phyloP scores from a whole-genome alignment of 2,329 filamentous ascomycete genomes.

The Arachnomyces sp. region DNA sequence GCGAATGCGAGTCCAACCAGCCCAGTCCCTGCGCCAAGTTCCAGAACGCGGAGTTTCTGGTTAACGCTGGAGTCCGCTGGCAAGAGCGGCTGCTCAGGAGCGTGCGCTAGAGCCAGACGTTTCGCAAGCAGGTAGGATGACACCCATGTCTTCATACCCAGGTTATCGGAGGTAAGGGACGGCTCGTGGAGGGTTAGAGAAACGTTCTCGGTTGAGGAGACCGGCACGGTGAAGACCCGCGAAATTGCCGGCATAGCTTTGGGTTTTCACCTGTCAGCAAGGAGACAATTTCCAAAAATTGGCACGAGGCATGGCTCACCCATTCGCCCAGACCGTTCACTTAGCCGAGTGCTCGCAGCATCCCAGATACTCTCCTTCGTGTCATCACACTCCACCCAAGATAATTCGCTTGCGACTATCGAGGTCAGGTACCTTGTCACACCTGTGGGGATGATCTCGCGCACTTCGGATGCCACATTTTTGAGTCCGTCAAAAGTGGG shows the following conservation, averaged over 20 bases:
- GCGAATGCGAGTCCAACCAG: constrained; percentile 83
- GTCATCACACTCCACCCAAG: constrained; percentile 39
- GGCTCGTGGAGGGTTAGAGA: constrained; percentile 74
- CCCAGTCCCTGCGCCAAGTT: constrained; percentile 84
- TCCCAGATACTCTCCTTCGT: constrained; percentile 53
- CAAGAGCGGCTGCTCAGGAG: constrained; percentile 24
- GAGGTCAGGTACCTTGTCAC: constrained; percentile 39
- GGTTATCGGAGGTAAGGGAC: constrained; percentile 73
- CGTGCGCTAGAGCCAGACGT: constrained; percentile 47
- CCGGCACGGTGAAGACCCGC: constrained; percentile 52
- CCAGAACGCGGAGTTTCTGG: constrained; percentile 45
- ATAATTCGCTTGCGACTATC: constrained; percentile 37
- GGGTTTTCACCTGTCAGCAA: neutral
- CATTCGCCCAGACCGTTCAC: constrained; percentile 74
- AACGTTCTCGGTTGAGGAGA: constrained; percentile 38
- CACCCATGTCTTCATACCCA: constrained; percentile 93
- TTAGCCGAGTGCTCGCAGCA: constrained; percentile 67
- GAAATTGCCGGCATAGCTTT: constrained; percentile 55
- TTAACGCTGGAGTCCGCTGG: constrained; percentile 17
- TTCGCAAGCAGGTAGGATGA: constrained; percentile 79
- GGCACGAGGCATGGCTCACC: constrained; percentile 35
- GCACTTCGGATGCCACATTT: constrained; percentile 21
- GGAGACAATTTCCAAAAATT: neutral
- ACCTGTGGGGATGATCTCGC: constrained; percentile 31
- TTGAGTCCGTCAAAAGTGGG: constrained; percentile 34